phyloP scores from a whole-genome alignment of 2,329 filamentous ascomycete species.

The Penicillium sp. region DNA sequence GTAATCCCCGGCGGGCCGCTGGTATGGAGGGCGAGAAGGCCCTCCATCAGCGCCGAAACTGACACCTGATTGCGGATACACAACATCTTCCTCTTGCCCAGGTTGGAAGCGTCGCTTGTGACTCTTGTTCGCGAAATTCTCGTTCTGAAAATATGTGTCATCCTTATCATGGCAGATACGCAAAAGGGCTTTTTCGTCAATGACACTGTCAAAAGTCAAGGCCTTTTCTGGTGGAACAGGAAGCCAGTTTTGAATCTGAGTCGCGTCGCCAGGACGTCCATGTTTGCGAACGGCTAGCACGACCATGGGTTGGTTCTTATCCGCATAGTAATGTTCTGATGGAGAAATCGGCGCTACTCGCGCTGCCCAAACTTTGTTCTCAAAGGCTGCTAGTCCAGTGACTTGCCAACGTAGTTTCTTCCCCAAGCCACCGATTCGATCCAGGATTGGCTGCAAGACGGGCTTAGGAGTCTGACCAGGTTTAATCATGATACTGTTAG shows the following conservation, averaged over 20 bases:
- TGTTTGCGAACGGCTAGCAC: conserved; percentile 75
- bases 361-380: conserved; percentile 83
- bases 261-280: conserved; percentile 70
- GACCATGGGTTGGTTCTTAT: conserved; percentile 70
- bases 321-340: conserved; percentile 65
- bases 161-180: conserved; percentile 68
- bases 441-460: conserved; percentile 67
- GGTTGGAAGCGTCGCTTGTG: conserved; percentile 52
- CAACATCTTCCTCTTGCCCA: background rate
- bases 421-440: conserved; percentile 81
- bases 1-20: background rate
- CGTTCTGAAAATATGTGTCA: conserved; percentile 44
- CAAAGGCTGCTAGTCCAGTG: conserved; percentile 64
- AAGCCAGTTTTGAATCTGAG: conserved; percentile 77
- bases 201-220: conserved; percentile 72
- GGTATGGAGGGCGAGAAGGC: background rate
- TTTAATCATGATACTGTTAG: conserved; percentile 86
- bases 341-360: conserved; percentile 66
- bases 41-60: background rate
- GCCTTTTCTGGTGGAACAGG: conserved; percentile 64
- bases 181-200: conserved; percentile 80
- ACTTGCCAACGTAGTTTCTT: conserved; percentile 79
- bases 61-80: background rate
- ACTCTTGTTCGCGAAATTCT: conserved; percentile 27
- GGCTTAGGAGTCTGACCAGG: conserved; percentile 65